phyloP scores from a whole-genome alignment of 2,329 filamentous ascomycete species.

The Colletotrichum tamarilloi region DNA sequence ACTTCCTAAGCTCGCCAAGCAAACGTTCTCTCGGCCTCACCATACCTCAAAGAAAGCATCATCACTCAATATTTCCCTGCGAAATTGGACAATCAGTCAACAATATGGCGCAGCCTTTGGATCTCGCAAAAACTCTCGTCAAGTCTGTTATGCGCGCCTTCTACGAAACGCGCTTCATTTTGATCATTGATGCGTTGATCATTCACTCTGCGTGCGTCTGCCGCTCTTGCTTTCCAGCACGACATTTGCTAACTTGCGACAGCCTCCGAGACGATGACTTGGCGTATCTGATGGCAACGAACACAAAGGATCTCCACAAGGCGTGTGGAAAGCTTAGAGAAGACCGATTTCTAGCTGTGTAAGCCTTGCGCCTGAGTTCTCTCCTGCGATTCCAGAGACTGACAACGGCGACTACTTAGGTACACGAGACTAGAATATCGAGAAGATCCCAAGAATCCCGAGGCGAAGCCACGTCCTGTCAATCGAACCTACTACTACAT shows the following conservation, averaged over 20 bases:
- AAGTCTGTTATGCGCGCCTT: constrained; percentile 89
- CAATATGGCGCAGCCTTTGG: constrained; percentile 48
- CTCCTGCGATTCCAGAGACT: constrained; percentile 4
- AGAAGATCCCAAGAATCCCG: constrained; percentile 46
- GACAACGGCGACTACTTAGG: constrained; percentile 7
- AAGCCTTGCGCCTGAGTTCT: constrained; percentile 48
- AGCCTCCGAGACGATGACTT: constrained; percentile 89
- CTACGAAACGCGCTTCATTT: constrained; percentile 85
- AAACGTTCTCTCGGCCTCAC: background rate
- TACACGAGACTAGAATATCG: constrained; percentile 35
- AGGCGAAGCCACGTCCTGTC: constrained; percentile 83
- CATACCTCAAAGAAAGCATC: background rate
- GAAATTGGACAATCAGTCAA: background rate
- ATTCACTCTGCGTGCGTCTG: constrained; percentile 79
- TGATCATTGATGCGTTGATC: constrained; percentile 87
- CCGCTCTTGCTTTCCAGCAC: background rate
- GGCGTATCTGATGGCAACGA: constrained; percentile 86
- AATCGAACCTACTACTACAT: constrained; percentile 97
- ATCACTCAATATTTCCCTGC: background rate
- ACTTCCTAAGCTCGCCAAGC: background rate
- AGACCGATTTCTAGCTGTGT: constrained; percentile 87
- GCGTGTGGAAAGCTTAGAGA: constrained; percentile 87
- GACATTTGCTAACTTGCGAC: constrained; percentile 62
- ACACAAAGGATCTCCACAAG: constrained; percentile 91
- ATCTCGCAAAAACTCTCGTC: constrained; percentile 78